Evolutionary conservation across 2,329 filamentous ascomycete genomes (phyloP).

Genomic region (Tympanopsis confertula): DNA sequence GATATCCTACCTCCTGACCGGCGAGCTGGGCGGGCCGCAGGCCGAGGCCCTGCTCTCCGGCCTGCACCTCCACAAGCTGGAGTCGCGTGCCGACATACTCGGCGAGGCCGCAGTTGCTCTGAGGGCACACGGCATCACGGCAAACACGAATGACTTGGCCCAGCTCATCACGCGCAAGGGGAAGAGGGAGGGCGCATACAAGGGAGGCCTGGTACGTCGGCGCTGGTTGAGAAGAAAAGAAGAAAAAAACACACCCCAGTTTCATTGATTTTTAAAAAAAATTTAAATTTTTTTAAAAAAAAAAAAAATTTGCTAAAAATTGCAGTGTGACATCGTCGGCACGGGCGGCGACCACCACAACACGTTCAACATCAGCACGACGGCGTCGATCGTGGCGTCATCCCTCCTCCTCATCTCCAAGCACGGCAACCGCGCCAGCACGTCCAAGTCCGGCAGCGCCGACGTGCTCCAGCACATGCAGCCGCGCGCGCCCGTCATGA

Average conservation of each 20-base stretch:
- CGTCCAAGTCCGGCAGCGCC: conserved; percentile 88
- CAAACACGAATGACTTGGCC: conserved; percentile 53
- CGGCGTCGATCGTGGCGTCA: conserved; percentile 82
- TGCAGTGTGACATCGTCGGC: conserved; percentile 79
- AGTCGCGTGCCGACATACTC: conserved; percentile 74
- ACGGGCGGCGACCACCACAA: conserved; percentile 94
- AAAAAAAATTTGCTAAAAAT: neutral
- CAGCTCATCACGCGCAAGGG: conserved; percentile 47
- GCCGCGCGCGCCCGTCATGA: conserved; percentile 62
- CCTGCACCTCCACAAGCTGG: conserved; percentile 80
- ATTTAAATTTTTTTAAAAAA: neutral
- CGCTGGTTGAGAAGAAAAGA: too few relatives aligned
- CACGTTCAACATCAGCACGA: conserved; percentile 97
- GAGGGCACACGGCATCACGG: conserved; percentile 63
- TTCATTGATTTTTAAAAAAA: conserved; percentile 1
- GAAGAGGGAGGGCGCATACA: conserved; percentile 61
- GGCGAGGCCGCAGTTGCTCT: conserved; percentile 75
- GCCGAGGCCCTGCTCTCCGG: conserved; percentile 79
- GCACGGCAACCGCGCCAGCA: conserved; percentile 91
- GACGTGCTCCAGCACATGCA: conserved; percentile 72
- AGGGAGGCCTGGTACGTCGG: conserved; percentile 66
- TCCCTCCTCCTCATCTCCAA: conserved; percentile 78
- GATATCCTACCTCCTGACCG: conserved; percentile 81
- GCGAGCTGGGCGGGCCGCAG: conserved; percentile 79
- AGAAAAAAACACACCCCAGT: neutral